These are phyloP conservation scores for Gossypium laxum DNA, from an alignment of 441 rosid genomes.

Conservation along the genomic window DNA sequence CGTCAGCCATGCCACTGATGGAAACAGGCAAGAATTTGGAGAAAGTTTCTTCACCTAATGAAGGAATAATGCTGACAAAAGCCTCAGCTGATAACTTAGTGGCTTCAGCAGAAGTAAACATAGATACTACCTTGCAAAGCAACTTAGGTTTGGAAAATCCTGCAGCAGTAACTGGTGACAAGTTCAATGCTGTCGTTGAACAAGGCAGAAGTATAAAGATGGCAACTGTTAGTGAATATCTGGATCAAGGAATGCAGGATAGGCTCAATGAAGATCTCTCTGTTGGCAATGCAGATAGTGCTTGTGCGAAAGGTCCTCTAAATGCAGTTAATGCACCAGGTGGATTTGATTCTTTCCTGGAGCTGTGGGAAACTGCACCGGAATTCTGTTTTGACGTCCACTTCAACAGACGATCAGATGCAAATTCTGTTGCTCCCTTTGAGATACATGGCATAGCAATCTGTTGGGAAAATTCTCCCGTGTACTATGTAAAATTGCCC, in stretches of 20 bases:
- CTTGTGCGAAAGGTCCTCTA: slow-evolving; percentile 62
- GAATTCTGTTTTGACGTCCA: slow-evolving; percentile 87
- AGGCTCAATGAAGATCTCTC: slow-evolving; percentile 17
- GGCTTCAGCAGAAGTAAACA: slow-evolving; percentile 29
- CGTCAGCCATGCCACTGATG: slow-evolving; percentile 23
- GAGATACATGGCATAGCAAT: slow-evolving; percentile 86
- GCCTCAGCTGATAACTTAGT: slow-evolving; percentile 28
- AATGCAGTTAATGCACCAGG: slow-evolving; percentile 54
- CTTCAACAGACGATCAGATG: slow-evolving; percentile 47
- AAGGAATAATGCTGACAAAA: slow-evolving; percentile 27
- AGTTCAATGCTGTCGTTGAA: slow-evolving; percentile 17
- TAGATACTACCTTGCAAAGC: slow-evolving; percentile 16
- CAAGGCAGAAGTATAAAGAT: slow-evolving; percentile 5
- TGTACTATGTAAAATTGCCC: slow-evolving; percentile 68
- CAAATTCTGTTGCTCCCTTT: slow-evolving; percentile 37
- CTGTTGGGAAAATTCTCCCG: slow-evolving; percentile 85
- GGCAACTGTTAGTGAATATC: slow-evolving; percentile 23
- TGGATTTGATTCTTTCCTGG: slow-evolving; percentile 85
- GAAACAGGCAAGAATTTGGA: slow-evolving; percentile 28
- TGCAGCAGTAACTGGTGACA: slow-evolving; percentile 20
- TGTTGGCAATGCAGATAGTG: slow-evolving; percentile 28
- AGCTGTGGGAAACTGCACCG: slow-evolving; percentile 50
- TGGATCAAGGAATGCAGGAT: slow-evolving; percentile 20
- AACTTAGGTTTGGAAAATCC: slow-evolving; percentile 25
- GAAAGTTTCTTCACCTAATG: slow-evolving; percentile 25